Evolutionary conservation across 1,284 basidiomycete genomes (phyloP).

Genomic region (Phylloporus sp.): DNA sequence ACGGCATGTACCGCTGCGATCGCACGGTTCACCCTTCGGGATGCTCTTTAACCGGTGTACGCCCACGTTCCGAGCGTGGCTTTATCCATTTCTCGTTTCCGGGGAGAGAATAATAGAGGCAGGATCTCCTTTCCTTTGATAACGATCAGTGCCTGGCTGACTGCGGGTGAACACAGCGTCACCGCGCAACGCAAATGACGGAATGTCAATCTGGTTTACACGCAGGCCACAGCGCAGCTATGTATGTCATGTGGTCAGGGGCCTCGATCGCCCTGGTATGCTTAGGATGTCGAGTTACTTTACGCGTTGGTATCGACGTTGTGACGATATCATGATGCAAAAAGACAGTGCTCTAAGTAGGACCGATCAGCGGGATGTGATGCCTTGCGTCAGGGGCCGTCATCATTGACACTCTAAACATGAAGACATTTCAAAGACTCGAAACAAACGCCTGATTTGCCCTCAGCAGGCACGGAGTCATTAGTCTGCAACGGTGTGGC

Average conservation of each 20-base stretch:
- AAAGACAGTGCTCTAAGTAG: neutral
- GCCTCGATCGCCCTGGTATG: conserved; percentile 8
- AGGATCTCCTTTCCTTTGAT: neutral
- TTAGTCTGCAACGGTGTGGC: neutral
- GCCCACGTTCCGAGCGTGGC: neutral
- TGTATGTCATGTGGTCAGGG: neutral
- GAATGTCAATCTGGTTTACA: neutral
- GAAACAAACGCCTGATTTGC: neutral
- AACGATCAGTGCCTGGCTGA: conserved; percentile 12
- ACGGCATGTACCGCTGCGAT: no score
- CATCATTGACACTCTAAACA: neutral
- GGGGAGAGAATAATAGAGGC: neutral
- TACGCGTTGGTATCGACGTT: neutral
- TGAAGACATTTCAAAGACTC: neutral
- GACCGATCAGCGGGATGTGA: neutral
- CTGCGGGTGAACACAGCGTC: neutral
- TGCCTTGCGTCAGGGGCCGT: neutral
- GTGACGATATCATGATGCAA: neutral
- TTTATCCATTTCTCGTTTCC: neutral
- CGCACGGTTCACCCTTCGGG: no score
- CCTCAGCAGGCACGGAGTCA: neutral
- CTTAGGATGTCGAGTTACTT: neutral
- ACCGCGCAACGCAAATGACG: neutral
- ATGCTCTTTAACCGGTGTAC: no score
- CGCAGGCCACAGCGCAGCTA: neutral